Evolutionary conservation across 192 early-diverging fungal genomes (phyloP), one percentile per base, ranked within the genome.

Genomic region (Coemansia sp.): DNA sequence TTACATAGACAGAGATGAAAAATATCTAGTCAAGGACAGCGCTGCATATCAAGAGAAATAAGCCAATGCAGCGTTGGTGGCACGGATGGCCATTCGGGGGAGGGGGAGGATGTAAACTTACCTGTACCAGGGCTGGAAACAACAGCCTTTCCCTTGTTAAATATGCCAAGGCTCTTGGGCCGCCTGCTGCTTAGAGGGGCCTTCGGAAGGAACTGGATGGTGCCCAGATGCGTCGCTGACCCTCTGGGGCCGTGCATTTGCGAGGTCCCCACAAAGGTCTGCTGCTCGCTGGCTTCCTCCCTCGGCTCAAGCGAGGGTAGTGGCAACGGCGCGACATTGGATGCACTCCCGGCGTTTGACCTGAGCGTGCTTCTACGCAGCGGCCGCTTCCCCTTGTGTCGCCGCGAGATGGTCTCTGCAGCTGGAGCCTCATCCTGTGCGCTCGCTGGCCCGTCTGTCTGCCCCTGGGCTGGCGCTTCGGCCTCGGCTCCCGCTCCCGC

Each of bases 61-160:
- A 53, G 6, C 49, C 48, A 13, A 49, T n/a, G 30, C 16, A 29
- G 58, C 52, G 22, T 49, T 35, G 34, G 11, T 35, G 11, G 6
- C 34, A 35, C 11, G 7, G 34, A 35, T 35, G 6, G 34, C 34
- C 11, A 10, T 35, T 35, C 7, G 34, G 11, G 6, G 6, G 34
- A 35, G 34, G 11, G 34, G 9, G 35, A 53, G 16, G 6, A 13
- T 14, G 10, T 30, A 1, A 27, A 11, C 69, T 78, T 72, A 72
- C 75, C 36, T 23, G 27, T 20, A 23, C 36, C 52, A 24, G 50
- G 4, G 45, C 53, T 61, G 18, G 77, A 80, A n/a, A 62, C 77
- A 34, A 71, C 77, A 3, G 77, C 71, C 42, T 71, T 74, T 36
- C 77, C 77, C 50, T 65, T 67, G 60, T 68, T 80, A 64, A 80